These are phyloP conservation scores for Corynascus novoguineensis DNA, from an alignment of 495 filamentous ascomycete species.

Conservation along the genomic window DNA sequence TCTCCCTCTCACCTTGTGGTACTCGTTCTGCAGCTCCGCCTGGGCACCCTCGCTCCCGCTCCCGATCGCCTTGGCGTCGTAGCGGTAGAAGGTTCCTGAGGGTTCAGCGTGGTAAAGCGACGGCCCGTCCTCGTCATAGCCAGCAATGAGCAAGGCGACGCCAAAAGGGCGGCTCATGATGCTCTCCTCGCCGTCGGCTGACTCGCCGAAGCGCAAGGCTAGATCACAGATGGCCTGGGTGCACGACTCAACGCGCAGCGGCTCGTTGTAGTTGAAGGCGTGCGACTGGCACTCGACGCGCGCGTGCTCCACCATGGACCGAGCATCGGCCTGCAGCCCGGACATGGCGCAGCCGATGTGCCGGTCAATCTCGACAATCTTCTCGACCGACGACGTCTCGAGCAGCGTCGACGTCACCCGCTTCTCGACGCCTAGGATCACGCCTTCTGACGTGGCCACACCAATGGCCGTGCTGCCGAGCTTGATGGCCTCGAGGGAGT, in stretches of 20 bases:
- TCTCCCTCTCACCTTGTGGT: conserved; percentile 61
- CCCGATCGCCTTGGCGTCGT: conserved; percentile 98
- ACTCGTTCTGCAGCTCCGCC: conserved; percentile 96
- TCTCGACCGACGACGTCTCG: conserved; percentile 94
- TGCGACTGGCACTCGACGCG: conserved; percentile 96
- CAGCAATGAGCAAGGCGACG: conserved; percentile 92
- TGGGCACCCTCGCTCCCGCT: conserved; percentile 95
- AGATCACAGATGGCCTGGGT: conserved; percentile 98
- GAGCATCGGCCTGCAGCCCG: conserved; percentile 92
- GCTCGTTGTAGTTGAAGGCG: conserved; percentile 93
- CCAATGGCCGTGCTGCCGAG: conserved; percentile 97
- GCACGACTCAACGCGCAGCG: conserved; percentile 89
- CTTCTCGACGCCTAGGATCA: conserved; percentile 97
- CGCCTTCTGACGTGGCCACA: conserved; percentile 87
- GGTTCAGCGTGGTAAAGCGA: conserved; percentile 97
- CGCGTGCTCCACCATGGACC: conserved; percentile 94
- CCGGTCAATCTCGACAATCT: conserved; percentile 98
- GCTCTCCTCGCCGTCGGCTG: conserved; percentile 95
- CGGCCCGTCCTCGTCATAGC: conserved; percentile 94
- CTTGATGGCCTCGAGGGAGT: conserved; percentile 99
- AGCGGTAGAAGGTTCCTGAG: conserved; percentile 96
- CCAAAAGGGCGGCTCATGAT: conserved; percentile 97
- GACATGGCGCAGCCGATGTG: conserved; percentile 99
- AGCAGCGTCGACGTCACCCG: conserved; percentile 95
- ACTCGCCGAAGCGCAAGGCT: conserved; percentile 93